Evolutionary conservation across 2,329 filamentous ascomycete species (phyloP).

Genomic region (Akanthomyces uredinophilus): DNA sequence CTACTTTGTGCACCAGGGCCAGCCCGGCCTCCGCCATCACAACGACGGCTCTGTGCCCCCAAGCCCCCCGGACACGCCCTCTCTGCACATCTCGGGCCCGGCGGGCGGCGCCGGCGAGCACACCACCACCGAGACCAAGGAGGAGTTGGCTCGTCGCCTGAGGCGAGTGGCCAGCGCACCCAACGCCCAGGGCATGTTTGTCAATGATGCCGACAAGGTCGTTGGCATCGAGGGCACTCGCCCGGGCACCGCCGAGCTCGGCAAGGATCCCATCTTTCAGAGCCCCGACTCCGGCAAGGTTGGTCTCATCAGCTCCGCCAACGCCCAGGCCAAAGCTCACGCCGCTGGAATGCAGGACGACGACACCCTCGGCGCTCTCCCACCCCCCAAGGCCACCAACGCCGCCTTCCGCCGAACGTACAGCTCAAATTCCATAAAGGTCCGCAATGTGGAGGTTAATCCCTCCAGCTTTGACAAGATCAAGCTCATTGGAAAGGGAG

Average conservation of each 20-base stretch:
- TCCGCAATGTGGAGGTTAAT: conserved; percentile 92
- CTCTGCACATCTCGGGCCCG: conserved; percentile 65
- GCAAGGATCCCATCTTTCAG: conserved; percentile 68
- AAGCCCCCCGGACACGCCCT: conserved; percentile 85
- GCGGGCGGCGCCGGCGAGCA: conserved; percentile 60
- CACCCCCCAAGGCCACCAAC: conserved; percentile 56
- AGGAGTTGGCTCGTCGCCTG: conserved; percentile 88
- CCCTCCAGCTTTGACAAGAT: conserved; percentile 98
- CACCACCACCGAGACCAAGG: conserved; percentile 75
- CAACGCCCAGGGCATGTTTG: conserved; percentile 90
- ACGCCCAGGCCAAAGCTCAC: conserved; percentile 26
- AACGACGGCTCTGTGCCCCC: conserved; percentile 91
- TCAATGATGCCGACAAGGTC: conserved; percentile 32
- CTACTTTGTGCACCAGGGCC: conserved; percentile 95
- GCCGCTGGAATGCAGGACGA: conserved; percentile 38
- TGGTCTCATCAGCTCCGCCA: conserved; percentile 30
- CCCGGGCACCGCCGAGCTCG: conserved; percentile 79
- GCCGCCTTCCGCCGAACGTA: conserved; percentile 89
- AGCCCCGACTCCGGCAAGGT: conserved; percentile 41
- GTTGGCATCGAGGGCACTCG: conserved; percentile 53
- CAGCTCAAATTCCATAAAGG: conserved; percentile 98
- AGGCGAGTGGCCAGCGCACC: conserved; percentile 92
- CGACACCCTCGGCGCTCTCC: conserved; percentile 55
- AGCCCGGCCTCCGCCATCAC: conserved; percentile 86
- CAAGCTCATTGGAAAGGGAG: conserved; percentile 97